Evolutionary conservation across 306 rosid genomes (phyloP).

Genomic region (Quillaja saponaria): DNA sequence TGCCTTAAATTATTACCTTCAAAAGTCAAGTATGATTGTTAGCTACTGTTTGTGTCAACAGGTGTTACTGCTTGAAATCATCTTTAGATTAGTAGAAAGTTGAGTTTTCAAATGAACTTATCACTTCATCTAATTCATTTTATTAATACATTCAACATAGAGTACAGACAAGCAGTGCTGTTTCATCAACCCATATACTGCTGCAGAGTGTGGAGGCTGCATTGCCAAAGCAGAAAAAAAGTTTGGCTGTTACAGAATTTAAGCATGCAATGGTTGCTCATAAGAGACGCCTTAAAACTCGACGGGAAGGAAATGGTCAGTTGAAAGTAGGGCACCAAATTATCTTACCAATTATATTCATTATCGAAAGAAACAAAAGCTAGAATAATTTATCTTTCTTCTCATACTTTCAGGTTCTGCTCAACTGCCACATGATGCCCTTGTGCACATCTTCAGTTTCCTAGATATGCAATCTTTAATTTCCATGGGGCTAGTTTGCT

Average conservation of each 20-base stretch:
- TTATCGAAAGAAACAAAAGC: conserved; percentile 11
- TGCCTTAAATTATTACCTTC: too few relatives aligned
- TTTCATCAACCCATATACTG: conserved; percentile 64
- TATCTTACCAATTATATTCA: background rate
- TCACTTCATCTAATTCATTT: conserved; percentile 9
- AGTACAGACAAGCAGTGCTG: conserved; percentile 64
- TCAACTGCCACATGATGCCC: conserved; percentile 68
- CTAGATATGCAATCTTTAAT: conserved; percentile 69
- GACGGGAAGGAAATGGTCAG: conserved; percentile 58
- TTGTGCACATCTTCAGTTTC: conserved; percentile 64
- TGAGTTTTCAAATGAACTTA: background rate
- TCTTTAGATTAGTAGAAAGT: conserved; percentile 2
- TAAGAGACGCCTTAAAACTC: conserved; percentile 63
- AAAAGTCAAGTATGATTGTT: background rate
- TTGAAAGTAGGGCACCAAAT: conserved; percentile 22
- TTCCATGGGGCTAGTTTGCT: conserved; percentile 57
- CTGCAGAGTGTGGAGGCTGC: conserved; percentile 66
- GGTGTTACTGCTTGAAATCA: conserved; percentile 3
- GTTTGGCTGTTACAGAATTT: conserved; percentile 62
- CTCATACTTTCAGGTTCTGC: conserved; percentile 46
- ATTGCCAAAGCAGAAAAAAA: conserved; percentile 77
- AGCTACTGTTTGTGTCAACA: background rate
- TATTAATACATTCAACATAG: conserved; percentile 41
- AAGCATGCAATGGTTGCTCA: conserved; percentile 78
- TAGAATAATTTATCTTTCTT: conserved; percentile 11